phyloP scores from a whole-genome alignment of 768 basidiomycete genomes.

The Lentinula sp. region DNA sequence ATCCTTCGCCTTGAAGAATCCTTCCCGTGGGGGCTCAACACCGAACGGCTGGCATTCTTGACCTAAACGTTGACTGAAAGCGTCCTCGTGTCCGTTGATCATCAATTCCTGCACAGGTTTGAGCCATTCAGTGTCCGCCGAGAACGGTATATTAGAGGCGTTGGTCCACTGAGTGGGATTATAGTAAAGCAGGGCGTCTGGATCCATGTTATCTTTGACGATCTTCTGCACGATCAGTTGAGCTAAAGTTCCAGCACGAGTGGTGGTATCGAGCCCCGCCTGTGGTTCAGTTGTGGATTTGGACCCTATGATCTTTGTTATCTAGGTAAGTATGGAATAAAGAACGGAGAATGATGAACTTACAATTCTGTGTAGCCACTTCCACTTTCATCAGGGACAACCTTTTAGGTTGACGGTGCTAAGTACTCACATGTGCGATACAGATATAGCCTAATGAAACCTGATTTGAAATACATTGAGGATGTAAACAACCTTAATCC shows the following conservation, averaged over 20 bases:
- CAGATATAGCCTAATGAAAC: constrained; percentile 39
- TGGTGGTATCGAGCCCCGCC: constrained; percentile 30
- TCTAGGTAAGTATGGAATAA: not conserved
- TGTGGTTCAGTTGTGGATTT: constrained; percentile 29
- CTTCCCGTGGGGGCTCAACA: constrained; percentile 33
- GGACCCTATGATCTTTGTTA: constrained; percentile 23
- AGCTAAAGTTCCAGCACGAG: constrained; percentile 28
- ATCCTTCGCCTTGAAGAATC: constrained; percentile 43
- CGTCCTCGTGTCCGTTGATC: constrained; percentile 29
- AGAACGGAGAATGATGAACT: not conserved
- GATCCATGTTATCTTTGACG: constrained; percentile 20
- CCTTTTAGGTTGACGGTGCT: not conserved
- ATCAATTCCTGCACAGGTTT: constrained; percentile 21
- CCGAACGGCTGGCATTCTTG: constrained; percentile 39
- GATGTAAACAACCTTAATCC: not conserved
- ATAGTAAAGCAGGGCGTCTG: constrained; percentile 21
- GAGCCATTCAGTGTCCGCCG: constrained; percentile 27
- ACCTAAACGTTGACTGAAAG: constrained; percentile 37
- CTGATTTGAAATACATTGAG: not conserved
- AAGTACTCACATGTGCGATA: constrained; percentile 44
- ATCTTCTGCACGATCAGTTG: constrained; percentile 25
- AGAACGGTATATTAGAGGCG: constrained; percentile 25
- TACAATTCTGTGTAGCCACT: constrained; percentile 36
- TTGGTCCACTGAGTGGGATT: constrained; percentile 26
- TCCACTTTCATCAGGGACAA: not conserved